These are phyloP conservation scores for Saccharomyces paradoxus DNA, from an alignment of 805 yeast species.

Conservation along the genomic window DNA sequence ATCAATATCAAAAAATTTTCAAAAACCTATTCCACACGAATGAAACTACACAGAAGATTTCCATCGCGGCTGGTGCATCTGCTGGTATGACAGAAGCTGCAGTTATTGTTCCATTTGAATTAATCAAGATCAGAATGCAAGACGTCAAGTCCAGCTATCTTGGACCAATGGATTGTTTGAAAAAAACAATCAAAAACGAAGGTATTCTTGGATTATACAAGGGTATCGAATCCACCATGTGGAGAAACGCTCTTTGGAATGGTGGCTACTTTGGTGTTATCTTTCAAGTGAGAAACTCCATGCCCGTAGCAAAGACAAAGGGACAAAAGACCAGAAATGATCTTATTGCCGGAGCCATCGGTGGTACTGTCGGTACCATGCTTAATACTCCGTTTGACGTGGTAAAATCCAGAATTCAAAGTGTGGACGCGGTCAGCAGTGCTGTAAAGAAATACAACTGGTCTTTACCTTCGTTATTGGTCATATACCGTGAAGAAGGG, in stretches of 20 bases:
- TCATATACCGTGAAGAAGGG: constrained; percentile 78
- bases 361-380: constrained; percentile 90
- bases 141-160: constrained; percentile 73
- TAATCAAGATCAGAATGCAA: constrained; percentile 88
- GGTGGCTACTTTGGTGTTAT: constrained; percentile 95
- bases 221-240: constrained; percentile 90
- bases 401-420: constrained; percentile 90
- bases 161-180: constrained; percentile 75
- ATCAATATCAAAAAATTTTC: constrained; percentile 87
- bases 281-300: constrained; percentile 65
- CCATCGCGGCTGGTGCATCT: constrained; percentile 87
- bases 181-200: constrained; percentile 58
- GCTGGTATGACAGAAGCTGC: constrained; percentile 96
- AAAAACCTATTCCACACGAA: constrained; percentile 57
- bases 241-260: constrained; percentile 95
- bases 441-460: constrained; percentile 80
- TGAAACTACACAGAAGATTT: constrained; percentile 67
- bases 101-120: constrained; percentile 93
- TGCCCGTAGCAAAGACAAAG: constrained; percentile 67
- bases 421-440: constrained; percentile 55
- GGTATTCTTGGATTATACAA: constrained; percentile 80
- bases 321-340: constrained; percentile 74
- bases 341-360: constrained; percentile 82
- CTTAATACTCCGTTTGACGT: constrained; percentile 94
- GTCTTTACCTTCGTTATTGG: constrained; percentile 68